These are phyloP conservation scores for Sicyos baderoa DNA, from an alignment of 306 rosid genomes.

Conservation along the genomic window DNA sequence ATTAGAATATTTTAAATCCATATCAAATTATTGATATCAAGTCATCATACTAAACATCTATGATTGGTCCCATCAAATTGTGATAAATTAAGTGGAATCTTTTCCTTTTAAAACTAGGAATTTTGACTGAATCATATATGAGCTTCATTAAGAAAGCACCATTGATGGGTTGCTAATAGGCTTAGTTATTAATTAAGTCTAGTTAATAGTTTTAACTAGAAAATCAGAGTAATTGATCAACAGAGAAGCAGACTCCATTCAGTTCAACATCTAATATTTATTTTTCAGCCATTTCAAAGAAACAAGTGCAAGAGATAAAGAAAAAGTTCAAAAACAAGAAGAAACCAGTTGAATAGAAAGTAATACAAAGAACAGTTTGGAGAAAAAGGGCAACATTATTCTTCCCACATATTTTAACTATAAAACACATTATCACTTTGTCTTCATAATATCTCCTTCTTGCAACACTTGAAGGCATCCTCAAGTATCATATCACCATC, in stretches of 20 bases:
- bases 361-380: no score
- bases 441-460: not conserved
- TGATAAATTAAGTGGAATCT: no score
- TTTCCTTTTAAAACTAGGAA: not conserved
- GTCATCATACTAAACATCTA: no score
- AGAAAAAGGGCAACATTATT: no score
- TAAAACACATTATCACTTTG: not conserved
- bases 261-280: not conserved
- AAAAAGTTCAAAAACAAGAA: not conserved
- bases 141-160: not conserved
- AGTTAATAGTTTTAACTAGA: no score
- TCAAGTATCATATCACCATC: slow-evolving; percentile 25
- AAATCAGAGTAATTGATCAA: not conserved
- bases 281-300: not conserved
- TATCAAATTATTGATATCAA: no score
- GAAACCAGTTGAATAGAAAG: no score
- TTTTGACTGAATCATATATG: not conserved
- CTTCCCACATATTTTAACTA: not conserved
- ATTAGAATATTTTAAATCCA: no score
- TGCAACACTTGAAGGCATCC: slow-evolving; percentile 11
- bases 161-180: not conserved
- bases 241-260: not conserved
- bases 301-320: not conserved
- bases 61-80: no score
- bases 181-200: no score